A percentile compares a stretch with the other conserved stretches of the same genome.
These are phyloP conservation scores for Penicillium sp. DNA, from an alignment of 2,329 filamentous ascomycete genomes.

Conservation along the genomic window DNA sequence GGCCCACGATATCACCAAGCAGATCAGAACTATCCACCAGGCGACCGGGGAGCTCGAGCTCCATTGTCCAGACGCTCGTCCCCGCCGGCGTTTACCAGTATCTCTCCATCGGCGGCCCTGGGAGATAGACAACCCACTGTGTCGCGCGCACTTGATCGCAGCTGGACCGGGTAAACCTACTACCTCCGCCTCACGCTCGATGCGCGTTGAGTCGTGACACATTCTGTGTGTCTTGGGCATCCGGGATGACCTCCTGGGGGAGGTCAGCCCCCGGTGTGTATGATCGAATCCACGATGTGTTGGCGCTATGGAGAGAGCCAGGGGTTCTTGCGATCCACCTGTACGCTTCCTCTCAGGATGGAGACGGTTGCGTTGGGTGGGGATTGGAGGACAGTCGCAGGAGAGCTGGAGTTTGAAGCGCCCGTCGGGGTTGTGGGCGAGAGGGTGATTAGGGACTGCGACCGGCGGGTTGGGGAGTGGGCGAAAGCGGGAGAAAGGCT, in stretches of 20 bases:
- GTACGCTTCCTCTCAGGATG: slow-evolving; percentile 1
- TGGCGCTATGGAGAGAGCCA: slow-evolving; percentile 19
- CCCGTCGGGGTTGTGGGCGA: neutral
- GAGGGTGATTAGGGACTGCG: neutral
- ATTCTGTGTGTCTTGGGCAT: slow-evolving; percentile 34
- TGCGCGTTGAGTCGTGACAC: slow-evolving; percentile 31
- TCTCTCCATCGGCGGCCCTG: slow-evolving; percentile 26
- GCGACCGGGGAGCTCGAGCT: neutral
- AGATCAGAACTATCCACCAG: slow-evolving; percentile 26
- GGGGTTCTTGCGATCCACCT: slow-evolving; percentile 7
- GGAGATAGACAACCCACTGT: slow-evolving; percentile 9
- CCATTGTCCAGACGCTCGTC: slow-evolving; percentile 7
- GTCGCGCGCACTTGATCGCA: slow-evolving; percentile 10
- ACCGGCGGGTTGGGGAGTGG: neutral
- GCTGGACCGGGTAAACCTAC: neutral
- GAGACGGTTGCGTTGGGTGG: neutral
- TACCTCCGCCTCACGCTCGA: slow-evolving; percentile 10
- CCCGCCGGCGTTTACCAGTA: slow-evolving; percentile 26
- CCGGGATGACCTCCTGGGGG: slow-evolving; percentile 44
- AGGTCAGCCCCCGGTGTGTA: slow-evolving; percentile 43
- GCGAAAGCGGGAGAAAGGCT: neutral
- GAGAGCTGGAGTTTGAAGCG: neutral
- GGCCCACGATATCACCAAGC: slow-evolving; percentile 22
- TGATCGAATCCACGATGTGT: slow-evolving; percentile 42
- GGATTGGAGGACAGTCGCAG: neutral